Evolutionary conservation across 1,139 yeast species (phyloP).

Genomic region (Suhomyces taliae): DNA sequence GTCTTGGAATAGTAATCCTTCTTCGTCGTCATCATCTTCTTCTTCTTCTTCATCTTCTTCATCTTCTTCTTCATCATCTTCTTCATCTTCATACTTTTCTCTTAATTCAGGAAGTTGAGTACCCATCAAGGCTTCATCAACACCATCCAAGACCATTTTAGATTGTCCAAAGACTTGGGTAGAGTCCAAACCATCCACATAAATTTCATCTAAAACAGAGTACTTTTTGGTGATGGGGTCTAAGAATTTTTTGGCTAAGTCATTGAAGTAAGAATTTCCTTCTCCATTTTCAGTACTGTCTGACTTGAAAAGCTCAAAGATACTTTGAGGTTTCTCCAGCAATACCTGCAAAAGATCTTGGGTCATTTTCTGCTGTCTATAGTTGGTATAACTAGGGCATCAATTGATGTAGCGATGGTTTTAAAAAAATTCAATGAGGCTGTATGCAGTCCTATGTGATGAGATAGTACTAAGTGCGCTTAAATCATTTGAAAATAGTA

Average conservation of each 20-base stretch:
- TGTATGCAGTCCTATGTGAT: slow-evolving; percentile 4
- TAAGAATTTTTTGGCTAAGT: slow-evolving; percentile 51
- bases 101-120: slow-evolving; percentile 46
- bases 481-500: no score
- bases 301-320: slow-evolving; percentile 23
- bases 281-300: slow-evolving; percentile 10
- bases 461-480: not conserved
- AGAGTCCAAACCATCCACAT: slow-evolving; percentile 84
- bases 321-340: slow-evolving; percentile 26
- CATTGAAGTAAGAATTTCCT: slow-evolving; percentile 25
- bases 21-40: slow-evolving; percentile 13
- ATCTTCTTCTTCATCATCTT: slow-evolving; percentile 16
- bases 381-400: not conserved
- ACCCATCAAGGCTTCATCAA: slow-evolving; percentile 56
- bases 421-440: slow-evolving; percentile 5
- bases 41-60: slow-evolving; percentile 15
- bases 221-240: slow-evolving; percentile 66
- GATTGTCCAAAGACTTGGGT: slow-evolving; percentile 94
- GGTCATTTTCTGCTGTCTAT: slow-evolving; percentile 13
- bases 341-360: slow-evolving; percentile 21
- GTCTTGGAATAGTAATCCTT: slow-evolving; percentile 8
- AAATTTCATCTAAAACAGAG: slow-evolving; percentile 78
- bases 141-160: slow-evolving; percentile 74
- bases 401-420: slow-evolving; percentile 7
- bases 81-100: slow-evolving; percentile 20